Evolutionary conservation across 176 grass and related monocot genomes (phyloP), one percentile per base, ranked within the genome.

Genomic region (Paspalum notatum): DNA sequence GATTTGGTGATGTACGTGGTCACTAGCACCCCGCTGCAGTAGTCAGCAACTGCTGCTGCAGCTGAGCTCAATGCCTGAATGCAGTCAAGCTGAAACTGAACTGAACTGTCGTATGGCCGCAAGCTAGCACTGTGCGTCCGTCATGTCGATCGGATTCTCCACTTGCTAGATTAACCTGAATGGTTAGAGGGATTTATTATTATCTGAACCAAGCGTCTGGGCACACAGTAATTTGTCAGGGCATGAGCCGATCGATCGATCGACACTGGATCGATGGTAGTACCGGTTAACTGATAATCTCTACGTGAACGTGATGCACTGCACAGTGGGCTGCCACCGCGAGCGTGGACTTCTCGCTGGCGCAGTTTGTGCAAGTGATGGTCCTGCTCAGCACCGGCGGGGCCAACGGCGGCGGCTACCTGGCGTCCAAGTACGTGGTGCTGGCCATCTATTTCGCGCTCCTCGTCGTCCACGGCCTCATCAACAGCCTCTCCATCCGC

Each of bases 321-420:
- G 11, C 25, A 13, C 48, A 73, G 70, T 72, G 81, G 85, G 81
- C 64, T 67, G 73, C 47, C 27, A 90, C 88, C n/a, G 79, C 88
- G 55, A 90, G 78, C 77, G 55, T 82, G 32, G 80, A 86, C 51
- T 90, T 86, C 80, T 86, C 88, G 5, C 15, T 90, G 65, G 88
- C 83, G 48, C 88, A 90, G 62, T 61, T 90, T 59, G 6, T 90
- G 68, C 88, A 90, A 70, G 88, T 90, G 38, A 90, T 86, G 52
- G 65, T 90, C 32, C 24, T 90, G 65, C 83, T 90, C 11, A 74
- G 79, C 73, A 90, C 88, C 47, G 84, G 88, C 4, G 88, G 88
- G 61, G 56, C 53, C 32, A 86, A 86, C 42, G 79, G 84, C 22
- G 88, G 84, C 20, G 88, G 88, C n/a, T 90, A 90, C 57, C 46